Percentiles rank a stretch among this genome's conserved stretches.
phyloP scores from a whole-genome alignment of 225 moss, liverwort and hornwort genomes.

The Lunularia cruciata region DNA sequence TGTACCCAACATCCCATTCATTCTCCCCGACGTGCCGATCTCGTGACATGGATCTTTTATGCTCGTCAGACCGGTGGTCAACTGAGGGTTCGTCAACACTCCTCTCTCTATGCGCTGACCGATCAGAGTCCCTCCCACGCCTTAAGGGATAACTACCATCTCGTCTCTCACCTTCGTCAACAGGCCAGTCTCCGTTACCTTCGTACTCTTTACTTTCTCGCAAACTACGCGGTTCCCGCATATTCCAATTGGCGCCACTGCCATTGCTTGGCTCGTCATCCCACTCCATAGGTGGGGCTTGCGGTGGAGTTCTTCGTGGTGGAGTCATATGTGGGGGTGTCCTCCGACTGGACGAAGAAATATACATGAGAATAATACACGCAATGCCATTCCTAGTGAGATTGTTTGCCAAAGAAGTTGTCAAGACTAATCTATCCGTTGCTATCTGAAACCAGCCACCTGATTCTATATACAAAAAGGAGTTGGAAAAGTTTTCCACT shows the following conservation, averaged over 20 bases:
- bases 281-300: slow-evolving; percentile 69
- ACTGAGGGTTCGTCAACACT: slow-evolving; percentile 57
- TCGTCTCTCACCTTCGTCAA: slow-evolving; percentile 52
- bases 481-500: not conserved
- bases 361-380: not conserved
- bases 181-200: slow-evolving; percentile 57
- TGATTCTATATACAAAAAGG: too few relatives aligned
- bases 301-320: slow-evolving; percentile 63
- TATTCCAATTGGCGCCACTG: slow-evolving; percentile 73
- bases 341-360: slow-evolving; percentile 54
- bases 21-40: slow-evolving; percentile 60
- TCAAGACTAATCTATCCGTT: not conserved
- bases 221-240: slow-evolving; percentile 57
- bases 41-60: slow-evolving; percentile 68
- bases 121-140: slow-evolving; percentile 52
- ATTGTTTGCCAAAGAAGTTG: not conserved
- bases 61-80: slow-evolving; percentile 63
- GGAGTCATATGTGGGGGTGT: slow-evolving; percentile 55
- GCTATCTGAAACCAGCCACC: too few relatives aligned
- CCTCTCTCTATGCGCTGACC: slow-evolving; percentile 59
- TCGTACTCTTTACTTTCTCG: slow-evolving; percentile 67
- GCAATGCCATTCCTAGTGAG: not conserved
- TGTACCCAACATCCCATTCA: slow-evolving; percentile 60
- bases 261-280: slow-evolving; percentile 96
- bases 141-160: slow-evolving; percentile 33